Percentiles rank a stretch among this genome's conserved stretches.
Evolutionary conservation across 208 protist genomes (phyloP).

Genomic region (Leishmania major): DNA sequence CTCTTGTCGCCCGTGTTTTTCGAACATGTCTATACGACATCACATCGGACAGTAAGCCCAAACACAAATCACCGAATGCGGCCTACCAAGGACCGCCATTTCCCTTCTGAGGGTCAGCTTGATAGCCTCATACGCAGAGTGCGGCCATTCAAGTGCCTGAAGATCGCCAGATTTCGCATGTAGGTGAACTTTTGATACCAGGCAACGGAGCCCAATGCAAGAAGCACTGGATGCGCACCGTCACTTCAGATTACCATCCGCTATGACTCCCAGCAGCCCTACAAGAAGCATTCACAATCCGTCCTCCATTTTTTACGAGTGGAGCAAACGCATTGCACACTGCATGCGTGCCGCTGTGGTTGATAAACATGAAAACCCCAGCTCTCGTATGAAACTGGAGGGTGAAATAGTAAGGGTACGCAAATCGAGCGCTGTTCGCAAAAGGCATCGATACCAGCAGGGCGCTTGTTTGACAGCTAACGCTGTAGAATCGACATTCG

Average conservation of each 20-base stretch:
- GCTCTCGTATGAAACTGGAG: constrained; percentile 42
- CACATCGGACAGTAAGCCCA: constrained; percentile 47
- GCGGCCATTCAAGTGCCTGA: constrained; percentile 31
- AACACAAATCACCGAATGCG: constrained; percentile 26
- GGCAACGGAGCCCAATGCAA: constrained; percentile 18
- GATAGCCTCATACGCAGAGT: constrained; percentile 40
- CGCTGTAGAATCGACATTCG: constrained; percentile 20
- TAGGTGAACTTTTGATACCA: constrained; percentile 37
- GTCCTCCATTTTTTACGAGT: constrained; percentile 29
- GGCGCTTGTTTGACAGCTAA: constrained; percentile 20
- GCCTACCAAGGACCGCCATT: constrained; percentile 20
- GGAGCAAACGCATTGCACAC: constrained; percentile 37
- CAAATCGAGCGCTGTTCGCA: constrained; percentile 55
- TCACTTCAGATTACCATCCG: constrained; percentile 13
- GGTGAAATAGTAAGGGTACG: constrained; percentile 18
- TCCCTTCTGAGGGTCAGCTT: constrained; percentile 48
- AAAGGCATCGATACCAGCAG: constrained; percentile 39
- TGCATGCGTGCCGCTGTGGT: constrained; percentile 33
- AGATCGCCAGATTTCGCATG: constrained; percentile 23
- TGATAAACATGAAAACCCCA: constrained; percentile 25
- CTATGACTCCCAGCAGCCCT: constrained; percentile 27
- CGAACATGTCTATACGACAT: constrained; percentile 34
- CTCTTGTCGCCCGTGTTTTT: constrained; percentile 21
- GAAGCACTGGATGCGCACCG: constrained; percentile 22
- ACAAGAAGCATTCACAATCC: constrained; percentile 43